Conservation (phyloP, 1,139 yeast genomes). For the Lizanozyma gosingica region DNA sequence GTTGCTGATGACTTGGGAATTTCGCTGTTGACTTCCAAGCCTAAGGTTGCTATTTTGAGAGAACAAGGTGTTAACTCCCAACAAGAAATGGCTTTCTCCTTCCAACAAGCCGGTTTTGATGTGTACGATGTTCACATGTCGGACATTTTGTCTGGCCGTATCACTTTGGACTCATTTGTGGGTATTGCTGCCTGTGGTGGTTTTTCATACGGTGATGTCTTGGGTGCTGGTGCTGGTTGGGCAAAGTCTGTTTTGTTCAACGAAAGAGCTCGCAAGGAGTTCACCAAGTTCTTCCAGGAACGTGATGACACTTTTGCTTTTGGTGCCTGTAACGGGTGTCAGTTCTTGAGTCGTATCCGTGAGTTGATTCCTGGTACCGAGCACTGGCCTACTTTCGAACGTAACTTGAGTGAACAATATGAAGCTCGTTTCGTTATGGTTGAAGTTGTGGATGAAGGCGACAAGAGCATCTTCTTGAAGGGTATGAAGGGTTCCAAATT, state of each 20-base stretch:
- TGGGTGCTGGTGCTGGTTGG: slow-evolving; percentile 99
- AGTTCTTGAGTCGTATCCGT: slow-evolving; percentile 82
- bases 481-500: slow-evolving; percentile 88
- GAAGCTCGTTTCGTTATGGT: slow-evolving; percentile 94
- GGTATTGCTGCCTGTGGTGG: slow-evolving; percentile 99
- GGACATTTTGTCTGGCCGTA: slow-evolving; percentile 70
- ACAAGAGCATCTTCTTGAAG: slow-evolving; percentile 63
- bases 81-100: slow-evolving; percentile 97
- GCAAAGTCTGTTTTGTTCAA: slow-evolving; percentile 94
- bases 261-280: slow-evolving; percentile 67
- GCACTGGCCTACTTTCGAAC: slow-evolving; percentile 94
- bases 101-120: slow-evolving; percentile 90
- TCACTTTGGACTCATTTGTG: slow-evolving; percentile 69
- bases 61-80: slow-evolving; percentile 99
- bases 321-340: slow-evolving; percentile 99
- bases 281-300: slow-evolving; percentile 70
- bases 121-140: slow-evolving; percentile 96
- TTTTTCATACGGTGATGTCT: slow-evolving; percentile 96
- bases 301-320: slow-evolving; percentile 93
- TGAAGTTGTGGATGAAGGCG: slow-evolving; percentile 53
- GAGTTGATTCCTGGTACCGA: slow-evolving; percentile 91
- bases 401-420: slow-evolving; percentile 87
- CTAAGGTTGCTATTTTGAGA: slow-evolving; percentile 92
- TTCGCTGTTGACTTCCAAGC: slow-evolving; percentile 30
- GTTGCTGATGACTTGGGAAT: slow-evolving; percentile 38